Base-by-base conservation (phyloP, 2,329 filamentous ascomycete species). In the Penicillium paneum region DNA sequence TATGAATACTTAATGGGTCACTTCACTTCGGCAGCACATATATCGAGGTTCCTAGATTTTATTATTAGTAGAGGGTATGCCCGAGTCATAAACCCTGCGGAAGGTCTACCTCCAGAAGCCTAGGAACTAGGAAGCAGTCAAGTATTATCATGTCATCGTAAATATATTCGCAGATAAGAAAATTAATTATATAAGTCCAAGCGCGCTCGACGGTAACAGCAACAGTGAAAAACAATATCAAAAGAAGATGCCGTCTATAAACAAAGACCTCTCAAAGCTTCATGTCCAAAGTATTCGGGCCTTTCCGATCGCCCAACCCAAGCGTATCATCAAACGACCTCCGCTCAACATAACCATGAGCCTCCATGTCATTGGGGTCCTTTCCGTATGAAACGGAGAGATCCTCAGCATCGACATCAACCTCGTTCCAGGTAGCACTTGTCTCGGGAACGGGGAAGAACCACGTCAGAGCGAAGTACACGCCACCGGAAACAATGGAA, bases 361-460 rank as follows among this genome's bases (percentile, higher is more conserved):
- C 63, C 28, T 74, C 71, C 36, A 62, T 58, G 40, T 67, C 65
- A 15, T 41, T 49, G 0, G 70, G 57, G 15, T 68, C 65, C 50
- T 71, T 61, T 15, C 67, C 72, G 45, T 73, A 70, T 17, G 68
- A 62, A 28, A 72, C 57, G 0, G 60, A 57, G n/a, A 71, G 49
- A 41, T 67, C 51, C 12, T 70, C 66, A 8, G 62, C 59, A 49
- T 74, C 71, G 17, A 68, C 59, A 47, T 73, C 85, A 17, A 92
- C 82, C 72, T 95, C 90, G 72, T 89, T 82, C 91, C 91, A 96
- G 8, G 70, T 77, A 11, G 87, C 81, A 67, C 89, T 92, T 5
- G 82, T 86, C 1, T 88, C 91, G 0, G 89, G 87, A 0, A 96
- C 74, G 0, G 91, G 91, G 58, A 75, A 89, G 26, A 91, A 32